Evolutionary conservation across 176 grass and related monocot species (phyloP).

Genomic region (Lolium perenne): DNA sequence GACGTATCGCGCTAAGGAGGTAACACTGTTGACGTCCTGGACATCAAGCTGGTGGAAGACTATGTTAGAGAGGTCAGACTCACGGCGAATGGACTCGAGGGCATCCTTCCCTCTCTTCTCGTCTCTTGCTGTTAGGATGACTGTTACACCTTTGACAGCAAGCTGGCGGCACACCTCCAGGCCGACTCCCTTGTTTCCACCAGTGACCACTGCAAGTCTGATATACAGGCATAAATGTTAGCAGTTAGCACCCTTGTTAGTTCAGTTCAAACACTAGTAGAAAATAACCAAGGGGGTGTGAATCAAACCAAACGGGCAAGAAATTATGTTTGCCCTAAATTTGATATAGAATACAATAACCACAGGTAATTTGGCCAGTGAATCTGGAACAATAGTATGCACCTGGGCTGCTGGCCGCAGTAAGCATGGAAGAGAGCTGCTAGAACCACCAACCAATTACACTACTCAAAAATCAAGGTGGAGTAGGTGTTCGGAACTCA

Average conservation of each 20-base stretch:
- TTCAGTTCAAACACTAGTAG: background rate
- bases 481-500: no score
- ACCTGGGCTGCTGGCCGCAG: background rate
- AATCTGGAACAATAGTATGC: background rate
- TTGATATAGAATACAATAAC: background rate
- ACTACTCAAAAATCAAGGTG: no score
- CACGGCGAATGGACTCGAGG: slow-evolving; percentile 39
- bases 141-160: slow-evolving; percentile 44
- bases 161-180: slow-evolving; percentile 65
- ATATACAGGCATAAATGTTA: background rate
- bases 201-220: slow-evolving; percentile 75
- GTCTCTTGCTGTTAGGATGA: slow-evolving; percentile 77
- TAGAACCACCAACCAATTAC: background rate
- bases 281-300: background rate
- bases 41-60: slow-evolving; percentile 77
- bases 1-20: slow-evolving; percentile 47
- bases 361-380: background rate
- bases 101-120: slow-evolving; percentile 56
- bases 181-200: slow-evolving; percentile 75
- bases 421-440: background rate
- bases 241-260: background rate
- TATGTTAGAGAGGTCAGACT: slow-evolving; percentile 47
- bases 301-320: background rate
- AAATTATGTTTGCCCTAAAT: background rate
- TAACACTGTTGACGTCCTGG: slow-evolving; percentile 36